Percentiles rank a stretch among this genome's conserved stretches.
These are phyloP conservation scores for Friedmanniomyces endolithicus DNA, from an alignment of 495 filamentous ascomycete species.

Conservation along the genomic window DNA sequence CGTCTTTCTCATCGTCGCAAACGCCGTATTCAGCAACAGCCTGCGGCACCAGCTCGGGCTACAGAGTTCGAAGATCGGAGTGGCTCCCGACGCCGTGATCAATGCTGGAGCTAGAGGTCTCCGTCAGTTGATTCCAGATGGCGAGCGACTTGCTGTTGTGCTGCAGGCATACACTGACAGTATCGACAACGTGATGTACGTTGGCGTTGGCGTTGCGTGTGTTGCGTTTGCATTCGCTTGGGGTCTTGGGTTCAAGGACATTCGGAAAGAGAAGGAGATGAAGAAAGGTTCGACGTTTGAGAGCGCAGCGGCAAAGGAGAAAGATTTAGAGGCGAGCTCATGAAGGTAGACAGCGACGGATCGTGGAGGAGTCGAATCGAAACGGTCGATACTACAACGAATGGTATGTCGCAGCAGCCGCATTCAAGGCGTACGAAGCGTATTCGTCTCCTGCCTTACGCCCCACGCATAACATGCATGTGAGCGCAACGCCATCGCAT, in stretches of 20 bases:
- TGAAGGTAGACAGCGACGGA: neutral
- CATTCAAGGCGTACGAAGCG: no score
- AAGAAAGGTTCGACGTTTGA: neutral
- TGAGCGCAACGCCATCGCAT: no score
- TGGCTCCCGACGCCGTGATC: conserved; percentile 25
- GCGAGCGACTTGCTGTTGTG: conserved; percentile 9
- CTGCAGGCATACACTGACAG: conserved; percentile 11
- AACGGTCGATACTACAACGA: no score
- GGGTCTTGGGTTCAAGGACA: conserved; percentile 25
- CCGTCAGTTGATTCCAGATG: neutral
- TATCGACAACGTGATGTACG: conserved; percentile 15
- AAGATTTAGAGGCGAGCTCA: neutral
- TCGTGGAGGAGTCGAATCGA: no score
- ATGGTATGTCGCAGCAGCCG: no score
- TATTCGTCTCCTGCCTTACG: no score
- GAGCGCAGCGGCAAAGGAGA: neutral
- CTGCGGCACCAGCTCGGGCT: conserved; percentile 4
- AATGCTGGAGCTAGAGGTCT: conserved; percentile 29
- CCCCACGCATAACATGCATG: no score
- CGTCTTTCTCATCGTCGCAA: conserved; percentile 36
- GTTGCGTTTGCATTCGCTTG: conserved; percentile 13
- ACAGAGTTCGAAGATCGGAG: conserved; percentile 1
- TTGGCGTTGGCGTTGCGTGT: conserved; percentile 10
- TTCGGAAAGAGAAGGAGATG: conserved; percentile 15
- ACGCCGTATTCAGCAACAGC: conserved; percentile 39